Percentiles rank a stretch among this genome's conserved stretches.
Evolutionary conservation across 169 alveolate genomes (phyloP).

Genomic region (Plasmodium vivax): DNA sequence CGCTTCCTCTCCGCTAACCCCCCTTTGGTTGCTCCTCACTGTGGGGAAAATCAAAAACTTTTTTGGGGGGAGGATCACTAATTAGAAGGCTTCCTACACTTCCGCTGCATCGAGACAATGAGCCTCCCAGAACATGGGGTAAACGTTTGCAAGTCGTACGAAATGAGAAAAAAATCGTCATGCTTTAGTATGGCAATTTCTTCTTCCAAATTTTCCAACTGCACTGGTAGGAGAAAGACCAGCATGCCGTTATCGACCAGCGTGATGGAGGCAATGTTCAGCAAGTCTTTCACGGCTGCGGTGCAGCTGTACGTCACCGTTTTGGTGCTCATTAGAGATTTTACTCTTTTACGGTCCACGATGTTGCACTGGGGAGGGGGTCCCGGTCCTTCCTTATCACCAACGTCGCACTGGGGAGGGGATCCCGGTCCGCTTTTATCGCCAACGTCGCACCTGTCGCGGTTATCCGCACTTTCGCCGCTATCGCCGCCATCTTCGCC

Average conservation of each 20-base stretch:
- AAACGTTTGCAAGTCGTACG: conserved; percentile 58
- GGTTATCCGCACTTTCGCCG: not conserved
- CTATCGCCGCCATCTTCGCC: not conserved
- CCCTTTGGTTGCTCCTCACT: not conserved
- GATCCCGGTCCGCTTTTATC: not conserved
- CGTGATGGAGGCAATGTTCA: conserved; percentile 78
- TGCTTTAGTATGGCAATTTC: conserved; percentile 61
- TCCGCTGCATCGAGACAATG: conserved; percentile 71
- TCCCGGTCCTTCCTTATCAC: not conserved
- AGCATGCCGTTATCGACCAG: conserved; percentile 86
- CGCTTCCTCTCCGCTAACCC: not conserved
- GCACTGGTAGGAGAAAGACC: conserved; percentile 87
- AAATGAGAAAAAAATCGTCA: conserved; percentile 63
- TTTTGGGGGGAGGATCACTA: not conserved
- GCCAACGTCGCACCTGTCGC: not conserved
- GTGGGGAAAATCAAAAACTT: not conserved
- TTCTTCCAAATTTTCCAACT: conserved; percentile 61
- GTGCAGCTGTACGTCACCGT: conserved; percentile 45
- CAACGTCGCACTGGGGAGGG: not conserved
- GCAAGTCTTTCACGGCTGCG: conserved; percentile 62
- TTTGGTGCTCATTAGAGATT: conserved; percentile 12
- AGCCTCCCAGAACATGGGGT: conserved; percentile 55
- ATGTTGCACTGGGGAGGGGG: not conserved
- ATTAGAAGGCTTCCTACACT: conserved; percentile 15
- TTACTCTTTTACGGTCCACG: not conserved